Base-by-base conservation (phyloP, 2,329 filamentous ascomycete species). In the Aspergillus sergii region DNA sequence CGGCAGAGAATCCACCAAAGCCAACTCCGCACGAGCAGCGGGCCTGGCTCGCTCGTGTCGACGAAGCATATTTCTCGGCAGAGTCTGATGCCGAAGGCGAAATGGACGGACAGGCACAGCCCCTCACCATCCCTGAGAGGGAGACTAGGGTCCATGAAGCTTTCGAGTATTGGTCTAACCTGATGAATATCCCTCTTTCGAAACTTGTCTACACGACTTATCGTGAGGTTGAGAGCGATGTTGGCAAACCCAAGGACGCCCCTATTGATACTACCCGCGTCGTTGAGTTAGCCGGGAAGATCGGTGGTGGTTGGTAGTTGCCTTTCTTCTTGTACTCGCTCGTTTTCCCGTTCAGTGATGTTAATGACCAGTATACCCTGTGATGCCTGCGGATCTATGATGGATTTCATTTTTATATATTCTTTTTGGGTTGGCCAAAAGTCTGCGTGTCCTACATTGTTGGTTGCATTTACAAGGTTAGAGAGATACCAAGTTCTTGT, bases 181-280 rank as follows among this genome's bases (percentile, higher is more conserved):
- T 89, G 64, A 94, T 92, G 60, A 87, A 86, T 59, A 88, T 96
- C 68, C 84, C 86, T 30, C 79, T 91, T 72, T 86, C 89, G 65
- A 92, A 85, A 75, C 81, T 99, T 73, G 87, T 89, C 62, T 92
- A 90, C 77, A 99, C 95, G 62, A 96, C 88, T 58, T 99, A 92
- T 81, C 88, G 95, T 66, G 90, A 94, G 78, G 94, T 99, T 26
- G 89, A 97, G 72, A 97, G 94, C 80, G 93, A 98, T 76, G 93
- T 99, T 50, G 95, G 95, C 57, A 96, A 95, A 81, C 84, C 86
- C 67, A 82, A 84, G 67, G 71, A 66, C 8, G 70, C 75, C 19
- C 83, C 77, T 82, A 84, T 84, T 64, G 91, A 93, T 74, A 90
- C 91, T 50, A 91, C 96, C 73, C 87, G 89, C 64, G 94, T 97